These are phyloP conservation scores for Globisporangium nunn DNA, from an alignment of 352 stramenopile species.

Conservation along the genomic window DNA sequence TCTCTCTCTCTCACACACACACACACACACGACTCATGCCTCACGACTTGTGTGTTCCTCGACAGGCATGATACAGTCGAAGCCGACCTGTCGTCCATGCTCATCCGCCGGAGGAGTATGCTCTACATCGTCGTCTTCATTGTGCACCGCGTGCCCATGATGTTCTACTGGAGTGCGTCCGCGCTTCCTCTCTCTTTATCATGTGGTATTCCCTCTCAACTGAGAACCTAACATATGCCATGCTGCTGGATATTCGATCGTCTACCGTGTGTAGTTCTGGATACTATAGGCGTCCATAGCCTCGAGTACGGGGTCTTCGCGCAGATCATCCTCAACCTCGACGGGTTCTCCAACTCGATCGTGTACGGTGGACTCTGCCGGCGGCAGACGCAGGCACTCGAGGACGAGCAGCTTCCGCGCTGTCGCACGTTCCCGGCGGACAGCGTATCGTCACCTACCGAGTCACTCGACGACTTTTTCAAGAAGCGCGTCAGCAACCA, in stretches of 20 bases:
- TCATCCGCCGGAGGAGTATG: conserved; percentile 65
- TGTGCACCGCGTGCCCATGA: conserved; percentile 56
- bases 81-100: conserved; percentile 52
- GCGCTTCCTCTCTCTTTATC: not conserved
- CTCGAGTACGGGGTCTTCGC: conserved; percentile 36
- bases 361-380: conserved; percentile 61
- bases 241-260: not conserved
- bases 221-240: not conserved
- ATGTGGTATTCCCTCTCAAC: not conserved
- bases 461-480: conserved; percentile 24
- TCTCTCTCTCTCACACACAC: too few relatives aligned
- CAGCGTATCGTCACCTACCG: conserved; percentile 36
- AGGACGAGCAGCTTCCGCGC: conserved; percentile 10
- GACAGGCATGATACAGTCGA: conserved; percentile 52
- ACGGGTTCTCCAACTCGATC: conserved; percentile 66
- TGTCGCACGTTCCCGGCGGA: conserved; percentile 26
- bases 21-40: too few relatives aligned
- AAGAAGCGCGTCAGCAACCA: conserved; percentile 19
- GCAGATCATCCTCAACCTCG: conserved; percentile 59
- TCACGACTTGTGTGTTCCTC: not conserved
- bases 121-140: conserved; percentile 73
- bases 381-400: conserved; percentile 10
- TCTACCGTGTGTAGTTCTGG: conserved; percentile 23
- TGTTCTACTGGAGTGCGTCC: conserved; percentile 59
- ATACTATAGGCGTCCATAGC: conserved; percentile 24